Percentiles rank a stretch among this genome's conserved stretches.
These are phyloP conservation scores for Phytophthora niederhauseri DNA, from an alignment of 352 stramenopile species.

Conservation along the genomic window DNA sequence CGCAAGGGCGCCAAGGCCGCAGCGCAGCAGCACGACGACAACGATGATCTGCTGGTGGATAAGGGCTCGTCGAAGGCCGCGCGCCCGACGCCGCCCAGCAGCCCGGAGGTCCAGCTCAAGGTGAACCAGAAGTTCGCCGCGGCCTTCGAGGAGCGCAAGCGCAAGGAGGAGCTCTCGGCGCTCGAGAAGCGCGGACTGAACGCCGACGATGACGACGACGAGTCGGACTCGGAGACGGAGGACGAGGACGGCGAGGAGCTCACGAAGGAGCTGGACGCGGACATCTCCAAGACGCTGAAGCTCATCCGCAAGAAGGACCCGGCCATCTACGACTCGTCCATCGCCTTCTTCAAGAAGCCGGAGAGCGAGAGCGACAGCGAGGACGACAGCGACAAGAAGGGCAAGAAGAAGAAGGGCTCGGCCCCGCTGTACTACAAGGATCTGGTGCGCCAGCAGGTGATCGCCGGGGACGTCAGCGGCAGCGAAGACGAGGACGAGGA, in stretches of 20 bases:
- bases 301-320: conserved; percentile 93
- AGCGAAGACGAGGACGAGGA: conserved; percentile 69
- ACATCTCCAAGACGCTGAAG: conserved; percentile 87
- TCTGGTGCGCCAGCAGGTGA: conserved; percentile 94
- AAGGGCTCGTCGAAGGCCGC: conserved; percentile 26
- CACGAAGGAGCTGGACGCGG: conserved; percentile 68
- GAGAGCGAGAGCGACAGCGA: conserved; percentile 32
- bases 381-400: conserved; percentile 33
- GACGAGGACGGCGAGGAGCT: conserved; percentile 87
- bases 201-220: conserved; percentile 49
- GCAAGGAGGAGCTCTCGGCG: conserved; percentile 77
- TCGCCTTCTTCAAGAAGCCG: conserved; percentile 88
- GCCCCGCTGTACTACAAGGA: conserved; percentile 94
- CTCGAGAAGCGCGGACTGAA: conserved; percentile 49
- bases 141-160: conserved; percentile 75
- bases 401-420: conserved; percentile 43
- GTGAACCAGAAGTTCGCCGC: conserved; percentile 85
- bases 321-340: conserved; percentile 92
- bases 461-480: conserved; percentile 79
- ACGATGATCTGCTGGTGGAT: conserved; percentile 46
- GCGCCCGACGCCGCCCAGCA: conserved; percentile 4
- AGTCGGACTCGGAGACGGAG: conserved; percentile 83
- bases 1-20: not conserved
- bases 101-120: conserved; percentile 50
- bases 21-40: not conserved